A percentile compares a stretch with the other conserved stretches of the same genome.
phyloP scores from a whole-genome alignment of 495 filamentous ascomycete species.

The Talaromyces borbonicus region DNA sequence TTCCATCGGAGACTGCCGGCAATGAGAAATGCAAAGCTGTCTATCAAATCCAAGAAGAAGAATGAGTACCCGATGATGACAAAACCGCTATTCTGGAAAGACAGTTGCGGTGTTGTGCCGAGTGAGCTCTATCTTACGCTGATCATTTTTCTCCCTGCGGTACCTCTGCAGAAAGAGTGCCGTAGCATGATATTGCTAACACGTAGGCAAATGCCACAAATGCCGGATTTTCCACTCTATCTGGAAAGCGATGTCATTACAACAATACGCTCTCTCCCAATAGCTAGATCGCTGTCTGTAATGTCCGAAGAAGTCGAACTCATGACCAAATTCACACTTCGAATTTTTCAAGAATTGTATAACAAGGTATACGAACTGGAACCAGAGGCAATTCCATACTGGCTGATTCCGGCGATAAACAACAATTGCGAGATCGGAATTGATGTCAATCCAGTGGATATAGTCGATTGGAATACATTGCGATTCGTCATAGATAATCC shows the following conservation, averaged over 20 bases:
- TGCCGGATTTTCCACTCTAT: slow-evolving; percentile 64
- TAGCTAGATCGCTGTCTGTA: slow-evolving; percentile 32
- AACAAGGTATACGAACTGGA: slow-evolving; percentile 69
- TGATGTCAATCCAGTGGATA: slow-evolving; percentile 12
- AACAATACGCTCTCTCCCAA: slow-evolving; percentile 36
- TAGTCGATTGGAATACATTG: slow-evolving; percentile 62
- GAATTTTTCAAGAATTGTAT: slow-evolving; percentile 77
- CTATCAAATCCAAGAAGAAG: slow-evolving; percentile 65
- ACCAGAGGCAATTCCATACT: slow-evolving; percentile 65
- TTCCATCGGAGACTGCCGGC: slow-evolving; percentile 64
- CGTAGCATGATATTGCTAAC: slow-evolving; percentile 65
- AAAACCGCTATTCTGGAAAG: slow-evolving; percentile 73
- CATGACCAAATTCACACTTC: slow-evolving; percentile 61
- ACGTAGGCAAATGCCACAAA: slow-evolving; percentile 48
- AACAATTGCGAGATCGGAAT: slow-evolving; percentile 8
- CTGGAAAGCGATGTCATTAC: slow-evolving; percentile 53
- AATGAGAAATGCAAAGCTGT: slow-evolving; percentile 87
- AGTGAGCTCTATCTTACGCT: slow-evolving; percentile 52
- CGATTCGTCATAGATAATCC: slow-evolving; percentile 39
- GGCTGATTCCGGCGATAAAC: slow-evolving; percentile 55
- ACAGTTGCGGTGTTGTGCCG: slow-evolving; percentile 39
- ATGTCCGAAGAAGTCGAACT: slow-evolving; percentile 29
- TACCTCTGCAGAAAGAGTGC: slow-evolving; percentile 49
- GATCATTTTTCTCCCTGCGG: slow-evolving; percentile 47
- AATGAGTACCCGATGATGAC: slow-evolving; percentile 64